Evolutionary conservation across 495 filamentous ascomycete genomes (phyloP).

Genomic region (Penicillium antarcticum): DNA sequence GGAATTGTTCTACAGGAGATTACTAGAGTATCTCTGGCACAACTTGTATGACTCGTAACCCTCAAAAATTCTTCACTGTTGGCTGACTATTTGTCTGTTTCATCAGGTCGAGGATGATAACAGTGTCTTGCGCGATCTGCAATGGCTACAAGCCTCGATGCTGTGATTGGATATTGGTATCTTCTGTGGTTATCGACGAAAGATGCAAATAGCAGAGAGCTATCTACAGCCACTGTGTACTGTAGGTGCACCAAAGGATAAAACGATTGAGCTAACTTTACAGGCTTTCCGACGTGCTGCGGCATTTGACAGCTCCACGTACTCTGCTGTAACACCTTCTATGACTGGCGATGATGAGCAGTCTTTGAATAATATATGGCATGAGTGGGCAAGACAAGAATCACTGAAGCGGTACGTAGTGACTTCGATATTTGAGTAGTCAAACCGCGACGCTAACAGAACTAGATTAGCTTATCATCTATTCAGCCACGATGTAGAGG

Average conservation of each 20-base stretch:
- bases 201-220: conserved; percentile 63
- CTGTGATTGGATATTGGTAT: conserved; percentile 55
- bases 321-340: conserved; percentile 34
- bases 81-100: neutral
- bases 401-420: conserved; percentile 35
- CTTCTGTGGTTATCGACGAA: conserved; percentile 59
- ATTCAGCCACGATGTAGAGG: conserved; percentile 53
- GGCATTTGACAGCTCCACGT: conserved; percentile 41
- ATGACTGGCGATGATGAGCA: conserved; percentile 38
- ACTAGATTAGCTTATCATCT: conserved; percentile 51
- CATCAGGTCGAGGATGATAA: conserved; percentile 55
- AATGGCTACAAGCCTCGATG: conserved; percentile 52
- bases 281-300: conserved; percentile 19
- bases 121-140: conserved; percentile 47
- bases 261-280: neutral
- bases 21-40: conserved; percentile 36
- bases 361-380: conserved; percentile 51
- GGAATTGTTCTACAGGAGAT: conserved; percentile 60
- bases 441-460: neutral
- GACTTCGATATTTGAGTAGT: neutral
- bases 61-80: neutral
- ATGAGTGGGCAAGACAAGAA: conserved; percentile 46
- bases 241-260: conserved; percentile 17
- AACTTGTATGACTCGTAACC: conserved; percentile 26
- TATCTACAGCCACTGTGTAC: conserved; percentile 46